Conservation (phyloP, 148 eudicot species). For the Cornus controversa region DNA sequence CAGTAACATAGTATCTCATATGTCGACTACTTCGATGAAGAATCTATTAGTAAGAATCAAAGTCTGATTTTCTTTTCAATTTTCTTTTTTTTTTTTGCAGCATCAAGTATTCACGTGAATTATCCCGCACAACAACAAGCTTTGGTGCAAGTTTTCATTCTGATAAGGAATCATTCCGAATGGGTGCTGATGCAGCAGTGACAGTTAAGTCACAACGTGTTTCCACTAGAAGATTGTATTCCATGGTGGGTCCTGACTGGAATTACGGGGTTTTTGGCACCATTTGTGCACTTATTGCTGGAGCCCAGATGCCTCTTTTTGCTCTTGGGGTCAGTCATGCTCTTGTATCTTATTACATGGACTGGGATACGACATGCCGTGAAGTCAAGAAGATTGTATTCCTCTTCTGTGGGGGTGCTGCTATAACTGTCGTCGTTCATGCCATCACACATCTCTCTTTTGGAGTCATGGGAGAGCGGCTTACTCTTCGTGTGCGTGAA, state of each 20-base stretch:
- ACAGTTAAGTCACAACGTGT: constrained; percentile 35
- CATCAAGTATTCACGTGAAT: constrained; percentile 63
- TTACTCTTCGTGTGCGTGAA: constrained; percentile 89
- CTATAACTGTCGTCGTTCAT: constrained; percentile 59
- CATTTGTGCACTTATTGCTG: constrained; percentile 69
- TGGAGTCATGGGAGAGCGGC: constrained; percentile 94
- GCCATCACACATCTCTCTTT: constrained; percentile 69
- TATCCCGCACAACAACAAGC: constrained; percentile 65
- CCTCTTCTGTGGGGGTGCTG: constrained; percentile 79
- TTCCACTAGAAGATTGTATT: constrained; percentile 64
- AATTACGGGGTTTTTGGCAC: constrained; percentile 70
- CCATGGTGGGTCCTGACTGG: constrained; percentile 93
- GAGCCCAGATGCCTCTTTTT: constrained; percentile 88
- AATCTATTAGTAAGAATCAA: not conserved
- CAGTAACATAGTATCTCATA: no score
- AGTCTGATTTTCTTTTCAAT: not conserved
- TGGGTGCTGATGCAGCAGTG: constrained; percentile 52
- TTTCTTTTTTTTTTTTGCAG: constrained; percentile 34
- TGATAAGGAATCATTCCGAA: constrained; percentile 53
- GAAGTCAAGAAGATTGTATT: constrained; percentile 79
- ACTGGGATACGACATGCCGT: constrained; percentile 74
- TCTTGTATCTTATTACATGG: constrained; percentile 93
- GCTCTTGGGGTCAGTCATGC: constrained; percentile 96
- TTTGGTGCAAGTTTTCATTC: constrained; percentile 81
- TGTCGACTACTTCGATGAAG: not conserved